These are phyloP conservation scores for Hondaea fermentalgiana DNA, from an alignment of 108 stramenopile genomes.

Conservation along the genomic window DNA sequence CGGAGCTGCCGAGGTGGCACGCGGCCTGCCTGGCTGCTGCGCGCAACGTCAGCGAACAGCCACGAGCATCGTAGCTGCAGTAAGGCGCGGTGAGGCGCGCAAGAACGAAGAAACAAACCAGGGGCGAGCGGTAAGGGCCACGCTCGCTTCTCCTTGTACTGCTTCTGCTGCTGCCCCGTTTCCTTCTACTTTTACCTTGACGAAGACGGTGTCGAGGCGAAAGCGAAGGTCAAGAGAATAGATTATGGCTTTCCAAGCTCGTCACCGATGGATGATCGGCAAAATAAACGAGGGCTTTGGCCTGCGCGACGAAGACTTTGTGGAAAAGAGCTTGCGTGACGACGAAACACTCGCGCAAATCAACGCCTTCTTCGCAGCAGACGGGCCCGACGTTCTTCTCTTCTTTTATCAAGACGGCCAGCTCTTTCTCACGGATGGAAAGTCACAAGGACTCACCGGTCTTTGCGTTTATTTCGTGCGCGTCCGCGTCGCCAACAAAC, in stretches of 20 bases:
- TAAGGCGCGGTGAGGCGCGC: too few species aligned
- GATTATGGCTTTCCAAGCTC: constrained; percentile 37
- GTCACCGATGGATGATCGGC: constrained; percentile 47
- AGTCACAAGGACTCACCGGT: neutral
- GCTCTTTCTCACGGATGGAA: constrained; percentile 20
- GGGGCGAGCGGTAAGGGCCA: too few species aligned
- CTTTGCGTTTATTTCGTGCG: constrained; percentile 5
- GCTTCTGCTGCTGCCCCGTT: too few species aligned
- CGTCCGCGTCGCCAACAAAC: neutral
- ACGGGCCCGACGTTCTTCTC: constrained; percentile 36
- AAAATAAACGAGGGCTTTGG: constrained; percentile 41
- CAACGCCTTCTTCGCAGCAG: constrained; percentile 34
- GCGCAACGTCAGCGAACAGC: too few species aligned
- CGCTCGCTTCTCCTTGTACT: too few species aligned
- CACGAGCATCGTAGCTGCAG: too few species aligned
- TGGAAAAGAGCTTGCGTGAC: constrained; percentile 34
- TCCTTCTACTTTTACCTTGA: too few species aligned
- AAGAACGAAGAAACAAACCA: too few species aligned
- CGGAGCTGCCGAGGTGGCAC: too few species aligned
- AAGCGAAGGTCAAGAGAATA: too few species aligned
- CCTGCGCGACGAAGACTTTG: constrained; percentile 30
- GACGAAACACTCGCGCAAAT: constrained; percentile 16
- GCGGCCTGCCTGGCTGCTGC: too few species aligned
- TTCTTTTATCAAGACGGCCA: constrained; percentile 22
- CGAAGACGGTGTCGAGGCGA: too few species aligned